These are phyloP conservation scores for Raffaelea albimanens DNA, from an alignment of 2,329 filamentous ascomycete species.

Conservation along the genomic window DNA sequence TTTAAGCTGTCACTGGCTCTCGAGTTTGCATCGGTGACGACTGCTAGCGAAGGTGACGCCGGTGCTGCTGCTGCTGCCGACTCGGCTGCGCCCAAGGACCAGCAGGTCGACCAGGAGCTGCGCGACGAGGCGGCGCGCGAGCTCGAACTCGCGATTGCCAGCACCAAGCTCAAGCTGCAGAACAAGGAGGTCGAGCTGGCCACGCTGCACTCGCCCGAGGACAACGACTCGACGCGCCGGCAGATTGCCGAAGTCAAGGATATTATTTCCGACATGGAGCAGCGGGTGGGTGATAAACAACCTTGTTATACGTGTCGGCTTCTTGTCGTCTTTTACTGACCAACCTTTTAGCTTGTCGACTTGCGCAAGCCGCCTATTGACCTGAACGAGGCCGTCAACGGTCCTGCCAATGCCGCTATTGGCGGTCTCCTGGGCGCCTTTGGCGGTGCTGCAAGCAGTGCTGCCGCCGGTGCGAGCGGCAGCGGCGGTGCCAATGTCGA, in stretches of 20 bases:
- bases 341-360: slow-evolving; percentile 48
- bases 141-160: slow-evolving; percentile 65
- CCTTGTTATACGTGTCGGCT: background rate
- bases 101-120: slow-evolving; percentile 57
- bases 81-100: slow-evolving; percentile 34
- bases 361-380: slow-evolving; percentile 55
- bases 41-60: slow-evolving; percentile 22
- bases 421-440: slow-evolving; percentile 51
- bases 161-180: slow-evolving; percentile 60
- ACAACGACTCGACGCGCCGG: slow-evolving; percentile 52
- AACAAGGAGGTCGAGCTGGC: slow-evolving; percentile 59
- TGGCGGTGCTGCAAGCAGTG: slow-evolving; percentile 38
- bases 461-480: slow-evolving; percentile 42
- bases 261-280: slow-evolving; percentile 69
- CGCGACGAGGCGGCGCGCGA: slow-evolving; percentile 62
- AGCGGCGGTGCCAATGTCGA: slow-evolving; percentile 56
- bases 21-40: slow-evolving; percentile 79
- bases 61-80: slow-evolving; percentile 24
- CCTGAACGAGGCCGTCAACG: slow-evolving; percentile 44
- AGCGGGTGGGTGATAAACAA: too few species aligned
- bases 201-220: slow-evolving; percentile 53
- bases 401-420: slow-evolving; percentile 35
- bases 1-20: slow-evolving; percentile 93
- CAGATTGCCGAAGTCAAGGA: slow-evolving; percentile 67
- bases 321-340: too few species aligned